Evolutionary conservation across 108 stramenopile species (phyloP), one percentile per base, ranked within the genome.

Genomic region (Discostella stelligeroides): DNA sequence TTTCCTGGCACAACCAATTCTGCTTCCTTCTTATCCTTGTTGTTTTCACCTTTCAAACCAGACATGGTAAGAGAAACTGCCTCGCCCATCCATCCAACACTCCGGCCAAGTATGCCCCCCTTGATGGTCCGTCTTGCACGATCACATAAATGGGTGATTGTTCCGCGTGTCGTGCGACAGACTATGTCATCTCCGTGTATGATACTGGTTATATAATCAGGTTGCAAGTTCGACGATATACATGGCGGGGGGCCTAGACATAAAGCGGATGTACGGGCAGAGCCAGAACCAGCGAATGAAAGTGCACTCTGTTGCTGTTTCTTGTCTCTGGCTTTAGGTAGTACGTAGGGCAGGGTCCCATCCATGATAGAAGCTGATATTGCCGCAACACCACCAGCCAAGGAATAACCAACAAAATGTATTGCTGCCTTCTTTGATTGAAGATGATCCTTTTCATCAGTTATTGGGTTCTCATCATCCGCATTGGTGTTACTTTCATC

Each of bases 101-200:
- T 82, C 17, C 73, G 78, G 0, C 82, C 75, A n/a, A 83, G 53
- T 11, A 71, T 17, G 0, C 84, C 82, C 25, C 85, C 76, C 37
- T 86, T 74, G 14, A 87, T 59, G 2, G 73, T 70, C 34, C 63
- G 51, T 46, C 71, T 69, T 0, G 84, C 74, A 23, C 94, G 78
- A 46, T 78, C 67, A 25, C 83, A 79, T 8, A 95, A 73, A 45
- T 82, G 71, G 29, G 78, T 46, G 12, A 95, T 59, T 29, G 80
- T 82, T 8, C 68, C 79, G 4, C 77, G 67, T 27, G 88, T 84
- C 10, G 81, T 79, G 10, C 94, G 81, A 60, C 85, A 82, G 11
- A 95, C 75, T 58, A 90, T 57, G 57, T 95, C 94, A 73, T 95
- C 94, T 7, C 94, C 94, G 40, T 85, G 86, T 20, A 92, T 83